phyloP scores from a whole-genome alignment of 768 basidiomycete species.

The Zangia roseola region DNA sequence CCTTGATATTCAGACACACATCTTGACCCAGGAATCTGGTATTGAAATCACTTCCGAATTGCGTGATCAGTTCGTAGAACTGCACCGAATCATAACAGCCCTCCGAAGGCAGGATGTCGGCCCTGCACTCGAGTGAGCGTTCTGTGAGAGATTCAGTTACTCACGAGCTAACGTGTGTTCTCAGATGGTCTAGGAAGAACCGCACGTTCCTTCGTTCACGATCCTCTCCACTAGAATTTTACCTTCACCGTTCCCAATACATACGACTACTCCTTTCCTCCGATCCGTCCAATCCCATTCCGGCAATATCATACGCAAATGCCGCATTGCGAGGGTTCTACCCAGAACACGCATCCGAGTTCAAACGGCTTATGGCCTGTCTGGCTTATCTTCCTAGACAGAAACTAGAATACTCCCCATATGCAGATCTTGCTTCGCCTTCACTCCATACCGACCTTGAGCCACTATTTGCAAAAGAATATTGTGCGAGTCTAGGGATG shows the following conservation, averaged over 20 bases:
- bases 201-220: conserved; percentile 62
- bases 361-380: conserved; percentile 69
- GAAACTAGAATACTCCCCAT: conserved; percentile 67
- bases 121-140: conserved; percentile 74
- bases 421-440: conserved; percentile 70
- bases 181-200: conserved; percentile 78
- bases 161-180: not conserved
- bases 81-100: conserved; percentile 70
- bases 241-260: conserved; percentile 89
- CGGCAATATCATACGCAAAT: conserved; percentile 76
- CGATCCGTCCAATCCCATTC: conserved; percentile 52
- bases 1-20: not conserved
- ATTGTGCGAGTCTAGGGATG: conserved; percentile 84
- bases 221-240: conserved; percentile 82
- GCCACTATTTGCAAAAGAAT: conserved; percentile 85
- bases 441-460: conserved; percentile 76
- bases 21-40: conserved; percentile 58
- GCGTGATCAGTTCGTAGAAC: conserved; percentile 58
- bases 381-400: conserved; percentile 68
- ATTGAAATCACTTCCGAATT: conserved; percentile 53
- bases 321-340: conserved; percentile 63
- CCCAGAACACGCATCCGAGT: conserved; percentile 56
- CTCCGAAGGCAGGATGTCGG: conserved; percentile 63
- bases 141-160: not conserved
- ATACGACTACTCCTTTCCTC: conserved; percentile 70